phyloP scores from a whole-genome alignment of 768 basidiomycete species.

The Paxillus involutus region DNA sequence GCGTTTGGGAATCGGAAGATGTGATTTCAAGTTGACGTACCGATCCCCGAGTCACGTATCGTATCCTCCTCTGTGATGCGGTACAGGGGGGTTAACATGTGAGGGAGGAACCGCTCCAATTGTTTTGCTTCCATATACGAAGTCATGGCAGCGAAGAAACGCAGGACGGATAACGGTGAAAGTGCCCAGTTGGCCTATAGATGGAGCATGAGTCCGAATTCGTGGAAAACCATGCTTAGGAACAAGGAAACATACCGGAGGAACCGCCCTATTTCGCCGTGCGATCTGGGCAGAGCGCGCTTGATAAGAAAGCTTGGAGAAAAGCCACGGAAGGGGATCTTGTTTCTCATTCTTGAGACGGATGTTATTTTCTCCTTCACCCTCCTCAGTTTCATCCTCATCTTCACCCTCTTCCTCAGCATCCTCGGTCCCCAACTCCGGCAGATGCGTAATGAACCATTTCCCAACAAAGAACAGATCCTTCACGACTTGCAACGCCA shows the following conservation, averaged over 20 bases:
- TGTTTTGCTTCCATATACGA: constrained; percentile 59
- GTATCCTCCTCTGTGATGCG: constrained; percentile 87
- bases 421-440: constrained; percentile 25
- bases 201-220: constrained; percentile 1
- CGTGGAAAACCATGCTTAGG: not conserved
- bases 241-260: constrained; percentile 39
- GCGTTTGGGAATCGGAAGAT: not conserved
- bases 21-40: constrained; percentile 40
- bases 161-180: constrained; percentile 75
- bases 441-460: constrained; percentile 56
- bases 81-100: constrained; percentile 85
- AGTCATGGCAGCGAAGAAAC: constrained; percentile 94
- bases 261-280: constrained; percentile 53
- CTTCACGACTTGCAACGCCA: constrained; percentile 87
- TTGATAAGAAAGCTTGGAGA: constrained; percentile 91
- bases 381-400: no score
- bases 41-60: constrained; percentile 74
- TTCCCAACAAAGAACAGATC: constrained; percentile 92
- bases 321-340: constrained; percentile 88
- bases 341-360: not conserved
- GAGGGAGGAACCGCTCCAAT: constrained; percentile 72
- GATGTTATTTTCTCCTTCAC: constrained; percentile 19
- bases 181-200: constrained; percentile 77
- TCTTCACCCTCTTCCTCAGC: no score
- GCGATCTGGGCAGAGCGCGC: constrained; percentile 73